These are phyloP conservation scores for Malus hybrid DNA, from an alignment of 331 rosid genomes.

Conservation along the genomic window DNA sequence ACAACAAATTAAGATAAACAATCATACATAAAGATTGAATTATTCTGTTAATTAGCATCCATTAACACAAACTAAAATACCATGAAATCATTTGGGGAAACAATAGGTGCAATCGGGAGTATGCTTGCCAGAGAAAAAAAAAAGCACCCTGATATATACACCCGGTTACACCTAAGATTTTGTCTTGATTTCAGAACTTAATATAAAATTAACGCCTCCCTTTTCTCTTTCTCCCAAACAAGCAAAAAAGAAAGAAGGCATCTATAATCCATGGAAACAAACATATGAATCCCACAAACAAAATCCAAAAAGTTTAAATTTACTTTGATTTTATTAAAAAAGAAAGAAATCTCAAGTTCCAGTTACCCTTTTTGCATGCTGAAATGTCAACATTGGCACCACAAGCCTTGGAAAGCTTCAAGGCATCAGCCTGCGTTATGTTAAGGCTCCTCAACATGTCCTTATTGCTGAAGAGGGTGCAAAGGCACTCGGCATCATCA, in stretches of 20 bases:
- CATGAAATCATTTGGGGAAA: no score
- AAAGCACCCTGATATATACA: not conserved
- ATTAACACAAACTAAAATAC: no score
- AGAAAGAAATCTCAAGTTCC: not conserved
- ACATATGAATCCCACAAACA: not conserved
- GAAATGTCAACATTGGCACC: conserved; percentile 19
- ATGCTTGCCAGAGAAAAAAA: not conserved
- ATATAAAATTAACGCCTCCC: not conserved
- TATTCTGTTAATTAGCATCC: no score
- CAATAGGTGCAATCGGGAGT: not conserved
- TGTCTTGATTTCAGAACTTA: not conserved
- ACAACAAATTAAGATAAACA: not conserved
- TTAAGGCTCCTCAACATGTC: conserved; percentile 3
- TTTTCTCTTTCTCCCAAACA: not conserved
- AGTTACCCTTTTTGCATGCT: conserved; percentile 26
- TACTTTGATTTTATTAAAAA: not conserved
- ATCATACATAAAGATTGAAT: not conserved
- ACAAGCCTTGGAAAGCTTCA: conserved; percentile 48
- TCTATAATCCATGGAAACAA: not conserved
- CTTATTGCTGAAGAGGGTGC: conserved; percentile 20
- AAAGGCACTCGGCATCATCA: conserved; percentile 23
- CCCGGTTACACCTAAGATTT: not conserved
- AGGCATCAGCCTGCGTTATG: conserved; percentile 19
- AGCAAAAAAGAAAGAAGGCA: not conserved
- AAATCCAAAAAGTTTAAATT: not conserved